Percentiles rank a stretch among this genome's conserved stretches.
Evolutionary conservation across 2,329 filamentous ascomycete genomes (phyloP).

Genomic region (Trichophyton verrucosum): DNA sequence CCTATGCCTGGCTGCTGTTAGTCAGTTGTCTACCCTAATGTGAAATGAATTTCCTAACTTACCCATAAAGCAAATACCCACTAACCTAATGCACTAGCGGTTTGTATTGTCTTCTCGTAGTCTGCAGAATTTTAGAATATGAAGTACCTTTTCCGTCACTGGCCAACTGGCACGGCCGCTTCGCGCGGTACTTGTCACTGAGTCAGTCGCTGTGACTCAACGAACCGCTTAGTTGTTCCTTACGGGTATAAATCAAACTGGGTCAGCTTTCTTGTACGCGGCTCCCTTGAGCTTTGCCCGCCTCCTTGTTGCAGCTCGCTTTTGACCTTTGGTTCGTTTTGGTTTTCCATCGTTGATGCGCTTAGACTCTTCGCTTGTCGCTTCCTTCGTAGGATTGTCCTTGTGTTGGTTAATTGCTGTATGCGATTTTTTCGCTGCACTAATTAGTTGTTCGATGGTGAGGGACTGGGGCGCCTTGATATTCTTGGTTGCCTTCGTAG

Average conservation of each 20-base stretch:
- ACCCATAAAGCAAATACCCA: background rate
- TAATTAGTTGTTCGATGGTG: background rate
- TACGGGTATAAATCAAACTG: too few species aligned
- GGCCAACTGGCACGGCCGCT: background rate
- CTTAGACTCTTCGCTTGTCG: background rate
- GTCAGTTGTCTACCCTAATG: background rate
- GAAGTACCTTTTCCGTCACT: too few species aligned
- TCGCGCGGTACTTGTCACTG: background rate
- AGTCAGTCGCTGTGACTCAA: background rate
- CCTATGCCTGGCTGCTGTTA: background rate
- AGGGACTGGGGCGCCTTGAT: background rate
- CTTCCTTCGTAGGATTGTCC: background rate
- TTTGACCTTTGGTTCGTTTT: background rate
- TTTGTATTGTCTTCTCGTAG: background rate
- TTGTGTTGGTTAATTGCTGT: background rate
- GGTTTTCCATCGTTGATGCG: background rate
- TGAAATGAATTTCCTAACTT: slow-evolving; percentile 3
- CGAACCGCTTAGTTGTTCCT: too few species aligned
- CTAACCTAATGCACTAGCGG: background rate
- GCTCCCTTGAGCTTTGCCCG: background rate
- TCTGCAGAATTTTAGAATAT: too few species aligned
- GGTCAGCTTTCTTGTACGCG: background rate
- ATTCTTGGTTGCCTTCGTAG: background rate
- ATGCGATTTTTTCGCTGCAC: background rate
- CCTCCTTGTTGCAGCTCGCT: background rate